Evolutionary conservation across 306 rosid genomes (phyloP).

Genomic region (Prunus salicina): DNA sequence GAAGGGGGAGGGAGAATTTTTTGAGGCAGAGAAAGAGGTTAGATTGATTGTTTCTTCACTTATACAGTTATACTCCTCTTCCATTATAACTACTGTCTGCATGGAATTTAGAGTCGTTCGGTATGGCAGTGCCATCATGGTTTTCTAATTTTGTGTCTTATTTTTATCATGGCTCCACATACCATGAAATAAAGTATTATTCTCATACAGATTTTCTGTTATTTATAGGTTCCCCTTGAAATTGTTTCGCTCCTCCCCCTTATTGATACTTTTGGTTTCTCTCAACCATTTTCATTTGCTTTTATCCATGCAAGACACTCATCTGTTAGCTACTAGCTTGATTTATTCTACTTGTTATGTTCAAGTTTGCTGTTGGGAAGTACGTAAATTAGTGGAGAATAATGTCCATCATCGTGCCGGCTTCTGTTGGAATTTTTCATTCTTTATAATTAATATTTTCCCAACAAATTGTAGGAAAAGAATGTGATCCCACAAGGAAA

Average conservation of each 20-base stretch:
- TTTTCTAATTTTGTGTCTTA: neutral
- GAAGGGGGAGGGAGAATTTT: slow-evolving; percentile 39
- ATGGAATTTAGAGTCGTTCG: neutral
- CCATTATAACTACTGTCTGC: neutral
- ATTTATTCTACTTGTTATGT: neutral
- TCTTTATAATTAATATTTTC: neutral
- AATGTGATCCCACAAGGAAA: slow-evolving; percentile 61
- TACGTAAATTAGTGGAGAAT: neutral
- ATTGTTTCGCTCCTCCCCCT: neutral
- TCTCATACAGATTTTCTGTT: neutral
- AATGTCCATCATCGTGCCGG: neutral
- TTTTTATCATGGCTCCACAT: neutral
- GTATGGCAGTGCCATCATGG: neutral
- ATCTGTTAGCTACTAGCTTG: neutral
- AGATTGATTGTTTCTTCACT: neutral
- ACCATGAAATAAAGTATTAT: neutral
- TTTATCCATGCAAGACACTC: neutral
- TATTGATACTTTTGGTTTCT: neutral
- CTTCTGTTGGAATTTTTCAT: neutral
- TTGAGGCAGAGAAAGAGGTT: slow-evolving; percentile 41
- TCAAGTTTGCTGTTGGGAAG: neutral
- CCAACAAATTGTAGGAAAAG: slow-evolving; percentile 49
- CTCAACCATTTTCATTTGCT: neutral
- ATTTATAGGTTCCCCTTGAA: neutral
- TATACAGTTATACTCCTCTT: neutral